Evolutionary conservation across 805 yeast genomes (phyloP), one percentile per base, ranked within the genome.

Genomic region (Grigorovia jiainica): DNA sequence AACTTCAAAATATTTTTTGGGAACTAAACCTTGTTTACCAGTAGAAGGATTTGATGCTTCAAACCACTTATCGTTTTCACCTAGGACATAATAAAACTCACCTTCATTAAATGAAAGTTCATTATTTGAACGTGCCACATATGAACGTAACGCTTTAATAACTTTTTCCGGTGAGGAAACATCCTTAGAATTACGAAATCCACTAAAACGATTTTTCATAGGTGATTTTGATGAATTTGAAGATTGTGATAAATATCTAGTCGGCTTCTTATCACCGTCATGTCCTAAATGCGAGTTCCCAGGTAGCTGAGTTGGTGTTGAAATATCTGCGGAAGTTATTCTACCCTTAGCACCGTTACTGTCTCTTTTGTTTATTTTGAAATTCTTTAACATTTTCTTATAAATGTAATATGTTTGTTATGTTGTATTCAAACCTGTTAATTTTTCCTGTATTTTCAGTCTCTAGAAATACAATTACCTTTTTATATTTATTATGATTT

Each of bases 1-100:
- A 15, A 78, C 80, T 64, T 87, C 95, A 62, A 90, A 92, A 60
- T 81, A 81, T 9, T 79, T 67, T 34, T 78, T 78, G 4, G 97
- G 97, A 1, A 92, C 97, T 75, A 84, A 75, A 1, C 98, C 98
- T 39, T 75, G 71, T 21, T 73, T 65, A 51, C 81, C 76, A 27
- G 83, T 77, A 37, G 82, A 75, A 11, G 97, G 97, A 58, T 90
- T 87, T 40, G 79, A 77, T 2, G 95, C 97, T 54, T 86, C 87
- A 54, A 78, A 86, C 89, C 95, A 87, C 49, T 78, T 81, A 42
- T 74, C 69, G 42, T 75, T 75, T 42, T 76, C 73, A 18, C 77
- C 76, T 32, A 72, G 69, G 2, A 92, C 94, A 56, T 86, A 87
- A 64, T 89, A 86, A 57, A 87, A 89, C 56, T 90, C 97, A 31